Conservation (phyloP, 768 basidiomycete genomes). For the Kwoniella europaea region DNA sequence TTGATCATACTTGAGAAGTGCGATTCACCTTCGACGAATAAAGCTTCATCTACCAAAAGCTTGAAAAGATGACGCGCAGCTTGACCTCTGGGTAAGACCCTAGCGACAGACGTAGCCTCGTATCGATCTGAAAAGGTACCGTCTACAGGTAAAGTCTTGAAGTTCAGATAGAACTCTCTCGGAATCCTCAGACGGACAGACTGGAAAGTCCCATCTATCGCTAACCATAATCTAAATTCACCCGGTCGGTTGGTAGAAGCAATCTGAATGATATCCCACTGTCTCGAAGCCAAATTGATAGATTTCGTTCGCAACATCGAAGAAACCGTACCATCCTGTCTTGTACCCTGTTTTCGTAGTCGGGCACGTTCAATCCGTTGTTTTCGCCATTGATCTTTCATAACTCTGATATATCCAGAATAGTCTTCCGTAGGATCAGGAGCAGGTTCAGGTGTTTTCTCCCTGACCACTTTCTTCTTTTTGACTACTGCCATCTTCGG, state of each 20-base stretch:
- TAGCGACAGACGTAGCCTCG: slow-evolving; percentile 71
- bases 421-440: slow-evolving; percentile 74
- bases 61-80: slow-evolving; percentile 81
- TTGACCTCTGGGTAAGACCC: slow-evolving; percentile 78
- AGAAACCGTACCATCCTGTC: slow-evolving; percentile 62
- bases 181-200: slow-evolving; percentile 81
- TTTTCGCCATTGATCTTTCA: slow-evolving; percentile 77
- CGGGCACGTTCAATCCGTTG: slow-evolving; percentile 62
- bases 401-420: slow-evolving; percentile 74
- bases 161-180: slow-evolving; percentile 90
- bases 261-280: slow-evolving; percentile 94
- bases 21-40: slow-evolving; percentile 80
- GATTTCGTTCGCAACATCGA: slow-evolving; percentile 72
- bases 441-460: slow-evolving; percentile 57
- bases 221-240: slow-evolving; percentile 86
- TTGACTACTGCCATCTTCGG: slow-evolving; percentile 62
- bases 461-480: slow-evolving; percentile 60
- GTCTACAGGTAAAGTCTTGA: slow-evolving; percentile 72
- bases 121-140: slow-evolving; percentile 75
- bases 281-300: slow-evolving; percentile 63
- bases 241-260: slow-evolving; percentile 72
- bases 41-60: slow-evolving; percentile 77
- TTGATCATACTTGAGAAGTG: slow-evolving; percentile 92
- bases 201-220: slow-evolving; percentile 77
- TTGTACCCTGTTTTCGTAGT: slow-evolving; percentile 42